Evolutionary conservation across 768 basidiomycete species (phyloP), one percentile per base, ranked within the genome.

Genomic region (Lactifluus echinatus): DNA sequence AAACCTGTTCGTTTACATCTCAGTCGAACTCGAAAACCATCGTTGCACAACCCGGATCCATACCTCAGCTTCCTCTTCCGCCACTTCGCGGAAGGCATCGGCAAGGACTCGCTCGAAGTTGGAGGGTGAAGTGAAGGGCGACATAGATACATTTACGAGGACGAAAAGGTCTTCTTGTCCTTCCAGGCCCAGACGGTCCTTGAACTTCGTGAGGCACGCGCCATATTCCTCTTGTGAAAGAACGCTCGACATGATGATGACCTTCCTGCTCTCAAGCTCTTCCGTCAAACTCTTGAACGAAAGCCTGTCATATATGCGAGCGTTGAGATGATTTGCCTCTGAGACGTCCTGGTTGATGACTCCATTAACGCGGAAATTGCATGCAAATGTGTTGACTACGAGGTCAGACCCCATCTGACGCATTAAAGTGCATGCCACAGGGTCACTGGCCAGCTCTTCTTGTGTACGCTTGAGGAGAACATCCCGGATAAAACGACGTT

Each of bases 351-450:
- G 60, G 66, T 74, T 77, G 42, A 66, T 39, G 31, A 47, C 54
- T 31, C 68, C 73, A 49, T 69, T 63, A 43, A 70, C 55, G 19
- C 68, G 66, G 67, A 77, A 76, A 66, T 78, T 77, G 66, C 70
- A 71, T 2, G 72, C 69, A 54, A 78, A 78, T 2, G 71, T 67
- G 55, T 77, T 76, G 67, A 79, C 75, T 49, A 66, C 69, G 55
- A 78, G 69, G 59, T 78, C 77, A 10, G 63, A 58, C 4, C 61
- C 60, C 50, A 63, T 55, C 36, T 52, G 53, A 28, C 57, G 56
- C 53, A 63, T 54, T 7, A 63, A 46, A 4, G 50, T 40, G 11
- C 50, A 36, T 2, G 56, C 63, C 28, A 19, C 42, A 12, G 60
- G 56, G 33, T 63, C 56, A 8, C 46, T 49, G 11, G 62, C 55